Conservation (phyloP, 1,284 basidiomycete genomes). For the Kwoniella shivajii region DNA sequence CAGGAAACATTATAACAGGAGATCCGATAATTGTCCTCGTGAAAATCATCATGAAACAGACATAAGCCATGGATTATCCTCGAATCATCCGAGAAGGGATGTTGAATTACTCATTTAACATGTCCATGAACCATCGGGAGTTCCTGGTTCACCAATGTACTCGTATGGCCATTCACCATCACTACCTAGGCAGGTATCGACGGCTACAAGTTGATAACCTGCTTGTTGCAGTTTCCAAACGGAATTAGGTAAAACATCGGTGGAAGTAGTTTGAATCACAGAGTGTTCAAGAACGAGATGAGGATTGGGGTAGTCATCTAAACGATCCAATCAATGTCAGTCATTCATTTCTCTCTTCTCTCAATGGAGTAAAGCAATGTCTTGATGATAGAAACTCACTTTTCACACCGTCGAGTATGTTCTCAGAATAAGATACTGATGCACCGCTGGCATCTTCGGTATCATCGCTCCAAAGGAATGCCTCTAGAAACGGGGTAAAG, state of each 20-base stretch:
- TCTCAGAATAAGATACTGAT: constrained; percentile 31
- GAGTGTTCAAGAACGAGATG: constrained; percentile 8
- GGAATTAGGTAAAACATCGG: constrained; percentile 42
- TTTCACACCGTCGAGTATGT: constrained; percentile 32
- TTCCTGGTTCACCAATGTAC: constrained; percentile 40
- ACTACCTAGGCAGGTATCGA: constrained; percentile 51
- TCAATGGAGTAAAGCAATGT: too few species aligned
- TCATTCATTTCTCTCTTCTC: too few species aligned
- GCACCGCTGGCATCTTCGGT: constrained; percentile 43
- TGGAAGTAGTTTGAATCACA: constrained; percentile 23
- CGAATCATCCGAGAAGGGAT: neutral
- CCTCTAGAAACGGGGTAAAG: constrained; percentile 26
- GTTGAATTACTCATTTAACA: constrained; percentile 23
- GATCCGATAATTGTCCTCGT: constrained; percentile 6
- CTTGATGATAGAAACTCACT: constrained; percentile 12
- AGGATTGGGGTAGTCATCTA: constrained; percentile 3
- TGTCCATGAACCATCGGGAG: constrained; percentile 42
- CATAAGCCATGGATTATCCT: neutral
- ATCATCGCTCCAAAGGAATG: constrained; percentile 52
- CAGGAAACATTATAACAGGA: neutral
- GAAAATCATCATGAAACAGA: neutral
- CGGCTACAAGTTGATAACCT: constrained; percentile 51
- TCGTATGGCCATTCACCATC: constrained; percentile 49
- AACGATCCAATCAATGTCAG: neutral
- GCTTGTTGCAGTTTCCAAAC: constrained; percentile 31